phyloP scores from a whole-genome alignment of 495 filamentous ascomycete species.

The Lepidopterella palustris region DNA sequence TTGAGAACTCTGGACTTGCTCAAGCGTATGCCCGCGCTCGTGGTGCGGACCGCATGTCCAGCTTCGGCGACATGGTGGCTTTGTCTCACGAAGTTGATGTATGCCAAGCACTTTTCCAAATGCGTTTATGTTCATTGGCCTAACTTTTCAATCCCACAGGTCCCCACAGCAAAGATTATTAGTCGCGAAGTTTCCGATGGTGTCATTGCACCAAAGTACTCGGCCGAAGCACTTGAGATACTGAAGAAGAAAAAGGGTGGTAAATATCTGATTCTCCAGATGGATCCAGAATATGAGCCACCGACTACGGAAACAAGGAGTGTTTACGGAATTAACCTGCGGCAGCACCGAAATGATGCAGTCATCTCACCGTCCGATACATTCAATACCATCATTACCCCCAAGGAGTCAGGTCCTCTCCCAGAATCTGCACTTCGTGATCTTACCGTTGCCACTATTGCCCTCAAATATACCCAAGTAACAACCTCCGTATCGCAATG shows the following conservation, averaged over 20 bases:
- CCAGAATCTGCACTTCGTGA: conserved; percentile 80
- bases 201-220: conserved; percentile 84
- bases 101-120: background rate
- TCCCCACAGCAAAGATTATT: conserved; percentile 91
- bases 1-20: conserved; percentile 77
- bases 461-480: conserved; percentile 87
- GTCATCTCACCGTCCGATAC: conserved; percentile 73
- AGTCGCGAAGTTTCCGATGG: conserved; percentile 96
- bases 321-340: conserved; percentile 78
- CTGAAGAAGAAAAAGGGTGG: conserved; percentile 98
- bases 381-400: conserved; percentile 76
- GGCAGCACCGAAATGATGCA: conserved; percentile 88
- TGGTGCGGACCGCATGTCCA: conserved; percentile 94
- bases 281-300: conserved; percentile 82
- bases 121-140: background rate
- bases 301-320: conserved; percentile 68
- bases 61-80: conserved; percentile 93
- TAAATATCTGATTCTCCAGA: conserved; percentile 91
- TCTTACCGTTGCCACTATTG: conserved; percentile 90
- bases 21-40: conserved; percentile 93
- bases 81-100: conserved; percentile 81
- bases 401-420: conserved; percentile 64
- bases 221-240: conserved; percentile 77
- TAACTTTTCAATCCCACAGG: conserved; percentile 5
- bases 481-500: background rate